Evolutionary conservation across 352 stramenopile genomes (phyloP).

Genomic region (Pythium volutum): DNA sequence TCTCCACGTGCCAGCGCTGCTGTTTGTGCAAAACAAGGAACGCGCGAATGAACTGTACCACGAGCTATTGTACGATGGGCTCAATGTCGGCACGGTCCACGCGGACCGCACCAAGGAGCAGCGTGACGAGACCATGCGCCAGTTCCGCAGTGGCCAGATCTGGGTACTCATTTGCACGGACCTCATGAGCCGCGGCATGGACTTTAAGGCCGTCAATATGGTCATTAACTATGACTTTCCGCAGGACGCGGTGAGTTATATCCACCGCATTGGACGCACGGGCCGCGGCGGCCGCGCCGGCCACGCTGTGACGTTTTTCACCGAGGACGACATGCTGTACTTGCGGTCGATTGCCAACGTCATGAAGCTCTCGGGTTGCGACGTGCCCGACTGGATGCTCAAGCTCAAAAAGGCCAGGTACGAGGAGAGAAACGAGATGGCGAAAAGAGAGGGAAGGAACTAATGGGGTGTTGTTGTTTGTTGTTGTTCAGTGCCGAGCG

Average conservation of each 20-base stretch:
- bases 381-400: conserved; percentile 98
- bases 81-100: conserved; percentile 98
- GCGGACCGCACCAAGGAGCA: conserved; percentile 92
- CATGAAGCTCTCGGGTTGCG: conserved; percentile 97
- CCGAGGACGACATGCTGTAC: conserved; percentile 93
- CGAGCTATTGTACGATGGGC: conserved; percentile 97
- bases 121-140: conserved; percentile 92
- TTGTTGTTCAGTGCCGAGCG: conserved; percentile 44
- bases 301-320: conserved; percentile 97
- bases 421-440: neutral
- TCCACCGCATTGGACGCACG: conserved; percentile 97
- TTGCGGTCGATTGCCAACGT: conserved; percentile 97
- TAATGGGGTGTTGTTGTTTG: neutral
- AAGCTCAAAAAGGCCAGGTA: conserved; percentile 91
- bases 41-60: conserved; percentile 97
- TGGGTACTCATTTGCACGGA: conserved; percentile 99
- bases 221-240: conserved; percentile 99
- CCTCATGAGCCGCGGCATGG: conserved; percentile 97
- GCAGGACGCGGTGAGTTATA: conserved; percentile 92
- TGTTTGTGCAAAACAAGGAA: conserved; percentile 99
- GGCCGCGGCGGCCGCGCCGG: conserved; percentile 92
- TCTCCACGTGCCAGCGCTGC: conserved; percentile 93
- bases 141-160: conserved; percentile 95
- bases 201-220: conserved; percentile 99
- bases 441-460: neutral